A percentile compares a stretch with the other conserved stretches of the same genome.
These are phyloP conservation scores for Russula foetens DNA, from an alignment of 768 basidiomycete species.

Conservation along the genomic window DNA sequence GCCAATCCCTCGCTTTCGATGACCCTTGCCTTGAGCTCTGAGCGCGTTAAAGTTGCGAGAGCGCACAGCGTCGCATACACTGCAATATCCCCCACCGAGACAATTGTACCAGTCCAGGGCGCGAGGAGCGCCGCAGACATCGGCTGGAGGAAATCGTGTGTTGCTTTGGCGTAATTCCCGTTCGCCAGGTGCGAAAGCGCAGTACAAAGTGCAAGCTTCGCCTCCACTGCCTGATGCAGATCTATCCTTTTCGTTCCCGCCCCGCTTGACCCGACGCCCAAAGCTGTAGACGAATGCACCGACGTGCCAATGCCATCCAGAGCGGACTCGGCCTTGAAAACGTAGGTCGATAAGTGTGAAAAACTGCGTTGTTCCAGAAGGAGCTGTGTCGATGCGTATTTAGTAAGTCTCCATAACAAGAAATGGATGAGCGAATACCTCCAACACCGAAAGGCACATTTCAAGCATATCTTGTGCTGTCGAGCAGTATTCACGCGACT, in stretches of 20 bases:
- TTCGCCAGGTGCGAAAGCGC: slow-evolving; percentile 70
- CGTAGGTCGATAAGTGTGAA: slow-evolving; percentile 81
- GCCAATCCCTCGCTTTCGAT: slow-evolving; percentile 27
- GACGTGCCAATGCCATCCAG: slow-evolving; percentile 51
- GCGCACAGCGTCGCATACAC: slow-evolving; percentile 82
- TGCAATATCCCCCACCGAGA: slow-evolving; percentile 78
- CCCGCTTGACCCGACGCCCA: slow-evolving; percentile 22
- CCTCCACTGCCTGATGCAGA: slow-evolving; percentile 51
- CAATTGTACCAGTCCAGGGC: slow-evolving; percentile 76
- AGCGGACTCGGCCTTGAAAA: slow-evolving; percentile 92
- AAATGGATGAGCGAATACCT: slow-evolving; percentile 37
- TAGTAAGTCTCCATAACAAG: background rate
- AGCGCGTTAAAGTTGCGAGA: slow-evolving; percentile 66
- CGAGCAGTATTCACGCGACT: slow-evolving; percentile 87
- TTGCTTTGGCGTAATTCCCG: slow-evolving; percentile 74
- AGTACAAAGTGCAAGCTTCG: slow-evolving; percentile 75
- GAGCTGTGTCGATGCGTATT: slow-evolving; percentile 44
- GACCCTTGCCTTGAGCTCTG: slow-evolving; percentile 64
- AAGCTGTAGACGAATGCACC: slow-evolving; percentile 13
- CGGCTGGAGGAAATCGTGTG: slow-evolving; percentile 58
- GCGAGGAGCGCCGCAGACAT: slow-evolving; percentile 59
- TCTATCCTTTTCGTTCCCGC: slow-evolving; percentile 36
- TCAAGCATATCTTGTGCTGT: slow-evolving; percentile 90
- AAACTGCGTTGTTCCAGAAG: slow-evolving; percentile 84
- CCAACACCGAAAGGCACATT: slow-evolving; percentile 77